Base-by-base conservation (phyloP, 108 stramenopile species). In the Fragilaria crotonensis region DNA sequence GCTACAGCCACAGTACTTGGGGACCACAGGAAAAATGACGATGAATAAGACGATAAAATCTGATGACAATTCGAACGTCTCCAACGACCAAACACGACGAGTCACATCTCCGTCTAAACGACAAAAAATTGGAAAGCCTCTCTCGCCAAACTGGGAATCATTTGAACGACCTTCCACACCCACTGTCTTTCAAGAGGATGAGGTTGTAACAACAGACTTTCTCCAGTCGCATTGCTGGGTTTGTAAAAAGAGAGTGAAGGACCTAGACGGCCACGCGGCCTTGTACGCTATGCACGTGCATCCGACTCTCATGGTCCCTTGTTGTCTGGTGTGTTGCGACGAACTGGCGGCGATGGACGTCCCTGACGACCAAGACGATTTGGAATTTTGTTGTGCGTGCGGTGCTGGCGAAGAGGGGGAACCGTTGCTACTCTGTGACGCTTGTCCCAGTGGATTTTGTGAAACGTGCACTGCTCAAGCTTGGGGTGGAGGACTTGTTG, bases 281-380 rank as follows among this genome's bases (percentile, higher is more conserved):
- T 33, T 48, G 1, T 78, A 73, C 46, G 62, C 72, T 0, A 63
- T 63, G 20, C 81, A 83, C 53, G 59, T 57, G 48, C 82, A 83
- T 48, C 82, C 82, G 18, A 52, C 70, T 0, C 56, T 83, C n/a
- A 27, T 59, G 14, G 53, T 80, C 19, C 52, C 78, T 2, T 72
- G 73, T 0, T 83, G 82, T 49, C 53, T 60, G 27, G 60, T 75
- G 25, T 83, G 82, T 31, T 49, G 54, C n/a, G 79, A 83, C 45
- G 45, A 45, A 3, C 73, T 70, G 33, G 59, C 63, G 22, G 52
- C 48, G 7, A 71, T 72, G 18, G 79, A 81, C 1, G 33, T 55
- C 11, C 53, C 3, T 1, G 30, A 33, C 19, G 54, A 56, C 3
- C 25, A 56, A 45, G 36, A 45, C 1, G 54, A 33, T 26, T 2